phyloP scores from a whole-genome alignment of 1,139 yeast genomes.

The Candida smagusa region DNA sequence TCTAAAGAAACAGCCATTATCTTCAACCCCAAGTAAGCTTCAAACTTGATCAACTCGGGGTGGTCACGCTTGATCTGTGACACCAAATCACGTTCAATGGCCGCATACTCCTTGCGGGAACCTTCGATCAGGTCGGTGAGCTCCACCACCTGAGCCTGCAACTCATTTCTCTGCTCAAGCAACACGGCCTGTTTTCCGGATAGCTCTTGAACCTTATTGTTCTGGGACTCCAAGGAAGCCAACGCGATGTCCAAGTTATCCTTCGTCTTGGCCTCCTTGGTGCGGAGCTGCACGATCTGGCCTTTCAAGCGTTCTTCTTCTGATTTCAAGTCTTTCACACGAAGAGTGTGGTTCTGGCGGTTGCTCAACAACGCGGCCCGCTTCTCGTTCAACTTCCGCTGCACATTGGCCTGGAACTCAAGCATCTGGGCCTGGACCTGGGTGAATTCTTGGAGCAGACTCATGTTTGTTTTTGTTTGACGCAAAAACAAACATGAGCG shows the following conservation, averaged over 20 bases:
- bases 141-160: constrained; percentile 26
- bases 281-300: constrained; percentile 16
- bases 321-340: constrained; percentile 26
- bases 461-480: background rate
- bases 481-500: constrained; percentile 4
- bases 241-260: constrained; percentile 17
- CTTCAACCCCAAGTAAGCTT: constrained; percentile 43
- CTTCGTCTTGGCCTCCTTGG: constrained; percentile 21
- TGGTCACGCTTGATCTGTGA: constrained; percentile 32
- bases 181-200: constrained; percentile 21
- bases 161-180: constrained; percentile 17
- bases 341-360: constrained; percentile 27
- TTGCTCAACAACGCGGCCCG: constrained; percentile 26
- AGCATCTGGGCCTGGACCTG: constrained; percentile 28
- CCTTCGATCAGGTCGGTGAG: constrained; percentile 20
- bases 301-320: constrained; percentile 24
- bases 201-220: constrained; percentile 25
- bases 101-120: constrained; percentile 18
- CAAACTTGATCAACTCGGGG: constrained; percentile 41
- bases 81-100: constrained; percentile 17
- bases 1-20: constrained; percentile 40
- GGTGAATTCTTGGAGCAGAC: constrained; percentile 23
- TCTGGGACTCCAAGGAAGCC: constrained; percentile 13
- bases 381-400: constrained; percentile 22
- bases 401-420: constrained; percentile 25